Evolutionary conservation across 1,284 basidiomycete genomes (phyloP).

Genomic region (Tylopilus sp.): DNA sequence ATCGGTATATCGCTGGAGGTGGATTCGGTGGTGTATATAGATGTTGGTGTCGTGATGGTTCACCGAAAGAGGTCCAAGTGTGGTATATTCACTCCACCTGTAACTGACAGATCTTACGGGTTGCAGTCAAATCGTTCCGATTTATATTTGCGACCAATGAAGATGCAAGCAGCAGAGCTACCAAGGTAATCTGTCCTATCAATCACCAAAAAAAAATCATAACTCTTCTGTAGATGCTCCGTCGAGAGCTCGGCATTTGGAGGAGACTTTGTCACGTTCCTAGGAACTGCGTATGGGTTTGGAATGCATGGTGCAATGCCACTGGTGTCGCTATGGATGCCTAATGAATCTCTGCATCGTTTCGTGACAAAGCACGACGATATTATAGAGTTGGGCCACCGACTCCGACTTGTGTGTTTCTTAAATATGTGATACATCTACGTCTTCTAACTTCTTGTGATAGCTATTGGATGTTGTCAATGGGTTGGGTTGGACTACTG

Average conservation of each 20-base stretch:
- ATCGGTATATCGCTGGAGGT: background rate
- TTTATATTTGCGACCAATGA: background rate
- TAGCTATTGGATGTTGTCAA: background rate
- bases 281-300: background rate
- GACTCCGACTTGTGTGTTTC: background rate
- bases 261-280: background rate
- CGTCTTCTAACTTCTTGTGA: background rate
- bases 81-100: background rate
- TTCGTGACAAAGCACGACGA: background rate
- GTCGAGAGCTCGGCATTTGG: background rate
- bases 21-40: background rate
- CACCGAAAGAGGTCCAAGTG: background rate
- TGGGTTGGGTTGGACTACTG: too few relatives aligned
- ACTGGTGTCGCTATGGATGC: background rate
- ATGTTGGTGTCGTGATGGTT: background rate
- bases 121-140: background rate
- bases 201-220: background rate
- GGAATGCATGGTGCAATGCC: background rate
- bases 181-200: background rate
- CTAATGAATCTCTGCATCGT: background rate
- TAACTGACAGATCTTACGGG: background rate
- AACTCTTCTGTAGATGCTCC: background rate
- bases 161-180: background rate
- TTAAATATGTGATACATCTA: background rate
- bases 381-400: background rate